phyloP scores from a whole-genome alignment of 306 rosid genomes.

The Vigna radiata region DNA sequence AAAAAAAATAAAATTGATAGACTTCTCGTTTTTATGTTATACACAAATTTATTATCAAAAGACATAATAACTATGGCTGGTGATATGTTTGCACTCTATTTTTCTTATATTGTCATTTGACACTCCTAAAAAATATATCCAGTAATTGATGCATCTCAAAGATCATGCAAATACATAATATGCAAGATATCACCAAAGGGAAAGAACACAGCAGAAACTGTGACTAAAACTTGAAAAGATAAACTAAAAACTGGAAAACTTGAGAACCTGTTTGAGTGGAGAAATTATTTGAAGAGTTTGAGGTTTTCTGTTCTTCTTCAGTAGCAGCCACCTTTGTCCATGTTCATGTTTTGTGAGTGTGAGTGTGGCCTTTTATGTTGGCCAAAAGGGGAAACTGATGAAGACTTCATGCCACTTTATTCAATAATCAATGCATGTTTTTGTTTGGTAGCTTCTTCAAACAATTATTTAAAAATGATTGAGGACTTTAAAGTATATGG shows the following conservation, averaged over 20 bases:
- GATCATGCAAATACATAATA: neutral
- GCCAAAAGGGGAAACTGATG: neutral
- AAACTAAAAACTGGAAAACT: neutral
- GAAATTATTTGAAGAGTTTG: neutral
- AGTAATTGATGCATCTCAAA: neutral
- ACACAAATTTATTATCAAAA: no score
- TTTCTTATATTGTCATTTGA: no score
- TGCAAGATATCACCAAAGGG: neutral
- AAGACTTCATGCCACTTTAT: constrained; percentile 17
- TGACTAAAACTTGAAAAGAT: no score
- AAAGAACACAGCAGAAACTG: constrained; percentile 1
- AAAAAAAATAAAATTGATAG: no score
- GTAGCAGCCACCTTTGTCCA: neutral
- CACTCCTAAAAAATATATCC: no score
- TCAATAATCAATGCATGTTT: neutral
- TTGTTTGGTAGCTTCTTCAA: neutral
- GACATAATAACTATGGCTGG: no score
- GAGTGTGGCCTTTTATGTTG: neutral
- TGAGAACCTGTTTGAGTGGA: constrained; percentile 37
- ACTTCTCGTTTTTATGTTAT: no score
- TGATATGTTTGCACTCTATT: no score
- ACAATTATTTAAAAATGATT: neutral
- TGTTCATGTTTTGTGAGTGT: neutral
- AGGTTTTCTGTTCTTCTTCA: constrained; percentile 17
- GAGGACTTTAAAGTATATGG: neutral